Evolutionary conservation across 768 basidiomycete species (phyloP), one percentile per base, ranked within the genome.

Genomic region (Tulasnella sp.): DNA sequence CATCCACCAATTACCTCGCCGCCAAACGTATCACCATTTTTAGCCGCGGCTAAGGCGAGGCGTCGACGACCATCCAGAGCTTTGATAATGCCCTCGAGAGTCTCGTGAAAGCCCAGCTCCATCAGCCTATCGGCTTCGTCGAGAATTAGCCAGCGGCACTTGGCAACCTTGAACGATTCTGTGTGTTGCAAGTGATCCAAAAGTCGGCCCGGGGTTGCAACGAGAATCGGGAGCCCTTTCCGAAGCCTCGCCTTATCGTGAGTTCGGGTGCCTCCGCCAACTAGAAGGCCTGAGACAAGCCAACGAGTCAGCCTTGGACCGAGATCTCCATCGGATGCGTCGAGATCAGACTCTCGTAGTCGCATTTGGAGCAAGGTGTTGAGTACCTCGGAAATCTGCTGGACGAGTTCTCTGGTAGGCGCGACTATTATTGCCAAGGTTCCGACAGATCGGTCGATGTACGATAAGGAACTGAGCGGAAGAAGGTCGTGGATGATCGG

Each of bases 21-120:
- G 44, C 62, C 68, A 65, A 73, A 75, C 67, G 85, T 87, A 74
- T 84, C 88, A 0, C 87, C 90, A 75, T 88, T 88, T 74, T 84
- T 81, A 67, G 87, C 82, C 0, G 89, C 62, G 79, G 71, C 69
- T 26, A 77, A 82, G 76, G 92, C 94, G 7, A 95, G 83, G 75
- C 87, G 89, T 67, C 87, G 81, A 67, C 94, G 86, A 0, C 94
- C 94, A 73, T 98, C 94, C 26, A 99, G 80, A 11, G 90, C 89
- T 77, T 89, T 86, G 40, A 98, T 82, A 75, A 98, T 97, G 1
- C 93, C 94, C 71, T 86, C 87, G 77, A 99, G 91, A 0, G 94
- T 93, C 78, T 98, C 95, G 79, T 97, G 95, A 75, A 99, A 99
- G 0, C 97, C 97, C 52, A 98, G 87, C 75, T 98, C 95, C 95